Evolutionary conservation across 2,329 filamentous ascomycete genomes (phyloP).

Genomic region (Pseudopithomyces chartarum): DNA sequence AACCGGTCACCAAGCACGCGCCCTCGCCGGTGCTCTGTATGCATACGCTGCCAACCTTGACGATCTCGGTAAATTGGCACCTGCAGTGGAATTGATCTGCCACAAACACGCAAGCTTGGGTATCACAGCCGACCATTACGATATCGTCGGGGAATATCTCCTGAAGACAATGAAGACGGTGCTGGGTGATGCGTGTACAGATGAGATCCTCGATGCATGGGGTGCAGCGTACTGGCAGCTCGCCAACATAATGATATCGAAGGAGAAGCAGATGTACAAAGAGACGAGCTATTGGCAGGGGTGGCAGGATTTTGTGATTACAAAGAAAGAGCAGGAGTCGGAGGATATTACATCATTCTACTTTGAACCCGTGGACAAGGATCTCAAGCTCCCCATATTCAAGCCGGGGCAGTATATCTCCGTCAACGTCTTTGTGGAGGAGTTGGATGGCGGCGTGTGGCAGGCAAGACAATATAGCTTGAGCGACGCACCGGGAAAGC

Average conservation of each 20-base stretch:
- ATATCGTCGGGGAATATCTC: conserved; percentile 71
- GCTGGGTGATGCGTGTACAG: conserved; percentile 69
- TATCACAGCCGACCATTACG: conserved; percentile 71
- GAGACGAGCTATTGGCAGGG: conserved; percentile 66
- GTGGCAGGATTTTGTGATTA: conserved; percentile 71
- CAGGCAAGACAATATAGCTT: conserved; percentile 77
- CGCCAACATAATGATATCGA: conserved; percentile 71
- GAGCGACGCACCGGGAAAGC: conserved; percentile 64
- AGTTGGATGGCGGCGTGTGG: conserved; percentile 53
- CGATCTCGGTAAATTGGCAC: conserved; percentile 64
- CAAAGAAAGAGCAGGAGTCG: conserved; percentile 67
- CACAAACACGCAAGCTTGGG: conserved; percentile 76
- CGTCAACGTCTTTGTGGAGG: conserved; percentile 62
- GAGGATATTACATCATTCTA: conserved; percentile 74
- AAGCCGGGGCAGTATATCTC: conserved; percentile 76
- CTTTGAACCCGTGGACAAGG: conserved; percentile 66
- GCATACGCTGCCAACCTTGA: conserved; percentile 75
- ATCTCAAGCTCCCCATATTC: conserved; percentile 64
- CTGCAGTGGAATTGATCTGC: conserved; percentile 70
- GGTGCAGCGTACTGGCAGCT: conserved; percentile 73
- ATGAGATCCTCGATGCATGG: conserved; percentile 70
- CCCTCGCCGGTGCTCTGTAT: conserved; percentile 71
- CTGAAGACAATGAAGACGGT: conserved; percentile 70
- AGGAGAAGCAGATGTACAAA: conserved; percentile 67
- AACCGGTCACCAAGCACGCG: conserved; percentile 70